A percentile compares a stretch with the other conserved stretches of the same genome.
Evolutionary conservation across 805 yeast species (phyloP).

Genomic region (Nakazawaea ishiwadae): DNA sequence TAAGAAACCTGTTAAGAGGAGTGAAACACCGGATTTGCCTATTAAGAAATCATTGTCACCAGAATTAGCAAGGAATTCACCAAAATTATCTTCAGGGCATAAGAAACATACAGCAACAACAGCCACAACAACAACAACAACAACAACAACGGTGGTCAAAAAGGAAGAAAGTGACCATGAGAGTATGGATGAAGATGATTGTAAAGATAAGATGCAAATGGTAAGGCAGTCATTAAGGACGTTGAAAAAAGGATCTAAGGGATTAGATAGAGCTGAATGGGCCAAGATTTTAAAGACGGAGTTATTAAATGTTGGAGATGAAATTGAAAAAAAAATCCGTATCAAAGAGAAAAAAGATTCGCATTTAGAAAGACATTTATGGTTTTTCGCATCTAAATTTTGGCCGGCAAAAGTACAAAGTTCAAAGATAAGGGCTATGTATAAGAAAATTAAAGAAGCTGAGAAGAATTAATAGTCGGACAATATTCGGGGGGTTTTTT

Average conservation of each 20-base stretch:
- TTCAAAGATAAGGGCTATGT: constrained; percentile 70
- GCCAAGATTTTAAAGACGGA: constrained; percentile 65
- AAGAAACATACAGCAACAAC: not conserved
- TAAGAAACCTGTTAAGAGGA: constrained; percentile 9
- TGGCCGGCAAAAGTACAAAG: constrained; percentile 90
- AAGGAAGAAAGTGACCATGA: constrained; percentile 53
- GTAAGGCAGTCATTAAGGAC: constrained; percentile 63
- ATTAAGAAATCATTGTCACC: constrained; percentile 16
- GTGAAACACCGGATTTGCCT: constrained; percentile 1
- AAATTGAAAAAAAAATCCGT: constrained; percentile 42
- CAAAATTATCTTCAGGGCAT: not conserved
- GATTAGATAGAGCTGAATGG: constrained; percentile 74
- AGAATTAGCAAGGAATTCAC: constrained; percentile 14
- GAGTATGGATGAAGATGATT: constrained; percentile 71
- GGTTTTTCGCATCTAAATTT: constrained; percentile 79
- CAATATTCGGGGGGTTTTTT: not conserved
- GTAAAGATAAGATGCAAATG: constrained; percentile 58
- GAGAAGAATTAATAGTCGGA: constrained; percentile 14
- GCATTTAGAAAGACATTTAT: constrained; percentile 51
- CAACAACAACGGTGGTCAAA: constrained; percentile 9
- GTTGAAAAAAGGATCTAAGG: constrained; percentile 66
- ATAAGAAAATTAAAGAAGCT: constrained; percentile 42
- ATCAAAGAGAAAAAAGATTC: constrained; percentile 25
- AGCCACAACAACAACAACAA: not conserved
- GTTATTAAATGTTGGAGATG: constrained; percentile 68